Conservation (phyloP, 2,329 filamentous ascomycete genomes). For the Drechslera avenae region DNA sequence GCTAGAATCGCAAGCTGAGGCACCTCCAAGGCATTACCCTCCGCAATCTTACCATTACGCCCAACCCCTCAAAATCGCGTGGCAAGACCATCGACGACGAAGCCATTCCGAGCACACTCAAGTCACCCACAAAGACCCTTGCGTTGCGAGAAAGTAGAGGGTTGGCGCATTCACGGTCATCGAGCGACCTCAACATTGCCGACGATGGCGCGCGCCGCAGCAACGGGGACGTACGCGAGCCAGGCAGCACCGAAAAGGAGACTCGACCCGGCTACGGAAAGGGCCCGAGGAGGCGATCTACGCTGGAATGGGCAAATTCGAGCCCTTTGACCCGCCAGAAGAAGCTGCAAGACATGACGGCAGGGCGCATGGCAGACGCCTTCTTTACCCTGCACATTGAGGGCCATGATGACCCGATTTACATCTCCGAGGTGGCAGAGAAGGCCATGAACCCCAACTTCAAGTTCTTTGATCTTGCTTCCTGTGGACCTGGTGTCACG, state of each 20-base stretch:
- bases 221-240: slow-evolving; percentile 29
- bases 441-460: slow-evolving; percentile 92
- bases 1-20: slow-evolving; percentile 81
- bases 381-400: slow-evolving; percentile 85
- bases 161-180: slow-evolving; percentile 64
- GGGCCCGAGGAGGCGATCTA: slow-evolving; percentile 60
- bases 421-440: slow-evolving; percentile 81
- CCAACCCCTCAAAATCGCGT: slow-evolving; percentile 53
- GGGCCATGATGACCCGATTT: slow-evolving; percentile 72
- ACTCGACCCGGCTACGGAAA: slow-evolving; percentile 42
- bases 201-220: slow-evolving; percentile 30
- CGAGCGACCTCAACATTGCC: slow-evolving; percentile 55
- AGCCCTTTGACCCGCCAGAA: slow-evolving; percentile 69
- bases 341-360: slow-evolving; percentile 74
- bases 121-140: slow-evolving; percentile 70
- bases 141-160: slow-evolving; percentile 56
- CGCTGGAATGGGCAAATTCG: slow-evolving; percentile 66
- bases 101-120: slow-evolving; percentile 68
- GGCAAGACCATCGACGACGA: slow-evolving; percentile 76
- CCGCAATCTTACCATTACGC: slow-evolving; percentile 78
- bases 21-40: slow-evolving; percentile 87
- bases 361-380: slow-evolving; percentile 76
- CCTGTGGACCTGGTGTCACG: slow-evolving; percentile 66
- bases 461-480: slow-evolving; percentile 76
- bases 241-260: slow-evolving; percentile 25